A percentile compares a stretch with the other conserved stretches of the same genome.
Conservation (phyloP, 1,284 basidiomycete genomes). For the Tremellales sp. region DNA sequence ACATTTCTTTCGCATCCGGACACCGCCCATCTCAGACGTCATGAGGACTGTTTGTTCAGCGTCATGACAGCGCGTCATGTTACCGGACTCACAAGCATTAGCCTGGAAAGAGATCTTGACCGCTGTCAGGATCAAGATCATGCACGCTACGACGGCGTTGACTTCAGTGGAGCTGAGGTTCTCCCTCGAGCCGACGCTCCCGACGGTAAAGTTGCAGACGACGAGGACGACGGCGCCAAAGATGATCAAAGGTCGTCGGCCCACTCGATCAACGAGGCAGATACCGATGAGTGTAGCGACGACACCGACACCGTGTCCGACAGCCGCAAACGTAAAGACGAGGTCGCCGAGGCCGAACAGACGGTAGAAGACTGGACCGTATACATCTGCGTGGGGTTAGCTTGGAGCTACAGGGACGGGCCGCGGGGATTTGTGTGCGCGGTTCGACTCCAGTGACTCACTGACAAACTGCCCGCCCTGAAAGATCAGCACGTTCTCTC, state of each 20-base stretch:
- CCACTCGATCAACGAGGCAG: conserved; percentile 10
- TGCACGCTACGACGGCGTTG: conserved; percentile 17
- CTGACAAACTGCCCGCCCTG: too few species aligned
- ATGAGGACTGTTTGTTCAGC: conserved; percentile 7
- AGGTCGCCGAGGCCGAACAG: conserved; percentile 16
- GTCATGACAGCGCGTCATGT: too few species aligned
- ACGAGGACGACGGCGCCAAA: conserved; percentile 8
- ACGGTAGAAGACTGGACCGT: conserved; percentile 18
- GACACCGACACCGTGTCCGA: conserved; percentile 14
- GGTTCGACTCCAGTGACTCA: too few species aligned
- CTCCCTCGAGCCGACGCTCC: conserved; percentile 10
- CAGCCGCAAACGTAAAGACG: conserved; percentile 19
- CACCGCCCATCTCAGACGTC: conserved; percentile 17
- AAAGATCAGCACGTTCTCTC: too few species aligned
- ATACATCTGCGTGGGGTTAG: too few species aligned
- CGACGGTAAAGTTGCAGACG: conserved; percentile 15
- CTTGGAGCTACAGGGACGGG: too few species aligned
- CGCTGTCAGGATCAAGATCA: conserved; percentile 16
- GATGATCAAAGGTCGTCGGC: conserved; percentile 19
- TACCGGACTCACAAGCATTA: too few species aligned
- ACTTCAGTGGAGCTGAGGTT: conserved; percentile 3
- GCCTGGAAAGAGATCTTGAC: conserved; percentile 13
- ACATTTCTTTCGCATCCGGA: conserved; percentile 18
- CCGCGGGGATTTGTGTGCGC: too few species aligned
- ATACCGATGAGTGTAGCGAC: conserved; percentile 14